A percentile compares a stretch with the other conserved stretches of the same genome.
Conservation (phyloP, 2,329 filamentous ascomycete genomes). For the Tolypocladium tropicale region DNA sequence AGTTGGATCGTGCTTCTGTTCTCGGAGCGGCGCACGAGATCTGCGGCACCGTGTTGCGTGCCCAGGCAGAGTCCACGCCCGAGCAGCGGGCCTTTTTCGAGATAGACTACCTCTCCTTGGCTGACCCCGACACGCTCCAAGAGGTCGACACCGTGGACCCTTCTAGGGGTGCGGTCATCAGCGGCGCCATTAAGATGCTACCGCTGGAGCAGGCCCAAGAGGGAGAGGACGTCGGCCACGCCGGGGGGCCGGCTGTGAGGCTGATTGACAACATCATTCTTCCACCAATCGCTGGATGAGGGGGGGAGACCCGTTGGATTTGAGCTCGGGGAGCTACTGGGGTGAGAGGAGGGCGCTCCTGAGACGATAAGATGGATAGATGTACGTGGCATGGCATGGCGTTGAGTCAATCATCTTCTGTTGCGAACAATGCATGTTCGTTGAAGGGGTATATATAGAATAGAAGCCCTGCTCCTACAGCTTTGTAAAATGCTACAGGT, state of each 20-base stretch:
- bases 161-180: constrained; percentile 67
- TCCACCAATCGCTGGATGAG: not conserved
- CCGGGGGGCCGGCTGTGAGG: constrained; percentile 64
- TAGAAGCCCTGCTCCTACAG: not conserved
- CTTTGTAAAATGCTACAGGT: constrained; percentile 25
- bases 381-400: not conserved
- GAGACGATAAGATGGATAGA: not conserved
- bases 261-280: constrained; percentile 91
- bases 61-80: constrained; percentile 52
- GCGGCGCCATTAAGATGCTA: constrained; percentile 83
- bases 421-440: not conserved
- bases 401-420: not conserved
- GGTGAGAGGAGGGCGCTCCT: not conserved
- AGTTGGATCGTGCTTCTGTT: constrained; percentile 51
- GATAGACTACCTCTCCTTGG: constrained; percentile 85
- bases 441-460: not conserved
- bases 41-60: constrained; percentile 39
- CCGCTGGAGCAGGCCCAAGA: constrained; percentile 60
- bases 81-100: constrained; percentile 61
- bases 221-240: constrained; percentile 66
- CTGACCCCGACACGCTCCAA: constrained; percentile 73
- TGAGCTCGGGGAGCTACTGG: not conserved
- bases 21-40: constrained; percentile 59
- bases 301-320: not conserved
- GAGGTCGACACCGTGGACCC: constrained; percentile 66